Conservation (phyloP, 371 early-diverging fungal species). For the Mucor sp. region DNA sequence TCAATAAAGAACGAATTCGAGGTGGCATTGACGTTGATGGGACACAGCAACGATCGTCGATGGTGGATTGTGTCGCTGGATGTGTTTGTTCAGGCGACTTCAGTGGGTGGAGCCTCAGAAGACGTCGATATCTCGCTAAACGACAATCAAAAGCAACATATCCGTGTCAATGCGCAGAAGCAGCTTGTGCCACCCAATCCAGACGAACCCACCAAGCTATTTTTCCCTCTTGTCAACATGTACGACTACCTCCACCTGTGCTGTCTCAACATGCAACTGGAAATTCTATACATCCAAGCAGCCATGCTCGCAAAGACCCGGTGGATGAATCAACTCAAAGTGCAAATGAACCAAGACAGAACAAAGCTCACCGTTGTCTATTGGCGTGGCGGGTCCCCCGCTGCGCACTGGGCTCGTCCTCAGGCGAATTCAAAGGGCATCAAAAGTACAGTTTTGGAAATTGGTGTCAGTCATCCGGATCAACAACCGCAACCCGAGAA, state of each 20-base stretch:
- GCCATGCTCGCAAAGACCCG: conserved; percentile 59
- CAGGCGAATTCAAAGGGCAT: conserved; percentile 17
- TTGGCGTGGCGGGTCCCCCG: conserved; percentile 60
- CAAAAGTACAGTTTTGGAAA: conserved; percentile 24
- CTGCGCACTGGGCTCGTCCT: conserved; percentile 47
- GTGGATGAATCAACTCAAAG: conserved; percentile 67
- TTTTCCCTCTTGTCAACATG: conserved; percentile 60
- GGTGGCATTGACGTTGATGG: conserved; percentile 60
- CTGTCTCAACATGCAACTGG: conserved; percentile 67
- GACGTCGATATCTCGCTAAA: conserved; percentile 58
- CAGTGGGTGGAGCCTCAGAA: conserved; percentile 36
- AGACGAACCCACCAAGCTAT: conserved; percentile 10
- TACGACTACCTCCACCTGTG: conserved; percentile 73
- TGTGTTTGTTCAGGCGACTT: conserved; percentile 49
- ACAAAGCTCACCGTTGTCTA: conserved; percentile 60
- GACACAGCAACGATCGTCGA: conserved; percentile 48
- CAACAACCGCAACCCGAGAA: conserved; percentile 8
- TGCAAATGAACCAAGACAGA: conserved; percentile 59
- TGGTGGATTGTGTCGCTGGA: conserved; percentile 66
- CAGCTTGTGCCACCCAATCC: conserved; percentile 46
- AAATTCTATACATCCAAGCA: conserved; percentile 66
- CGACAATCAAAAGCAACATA: conserved; percentile 51
- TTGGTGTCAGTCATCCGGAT: conserved; percentile 34
- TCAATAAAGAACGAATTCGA: conserved; percentile 72
- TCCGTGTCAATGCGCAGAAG: conserved; percentile 53